Base-by-base conservation (phyloP, 768 basidiomycete genomes). In the Leccinellum albellum region DNA sequence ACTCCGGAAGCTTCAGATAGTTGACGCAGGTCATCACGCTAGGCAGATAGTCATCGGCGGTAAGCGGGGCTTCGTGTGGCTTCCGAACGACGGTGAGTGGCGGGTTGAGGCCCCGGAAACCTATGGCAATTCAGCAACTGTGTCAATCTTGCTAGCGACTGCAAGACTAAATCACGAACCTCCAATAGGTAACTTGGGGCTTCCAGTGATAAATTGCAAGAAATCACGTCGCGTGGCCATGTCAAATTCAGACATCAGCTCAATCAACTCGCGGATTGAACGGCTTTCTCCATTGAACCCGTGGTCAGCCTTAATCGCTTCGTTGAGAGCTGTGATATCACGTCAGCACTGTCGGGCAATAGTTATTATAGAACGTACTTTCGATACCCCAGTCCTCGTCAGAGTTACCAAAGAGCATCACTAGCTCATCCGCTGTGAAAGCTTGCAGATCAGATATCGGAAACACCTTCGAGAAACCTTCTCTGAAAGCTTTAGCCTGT, bases 1-100 rank as follows among this genome's bases (percentile, higher is more conserved):
- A 98, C 67, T 98, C 94, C 0, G 96, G 96, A 62, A 98, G 78
- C 73, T 99, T 99, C 67, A 99, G 76, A 69, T 94, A 96, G 73
- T 94, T 94, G 58, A 94, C 95, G 72, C 97, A 99, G 4, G 97
- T 98, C 97, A 98, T 98, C 29, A 98, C 95, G 66, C 92, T 95
- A 0, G 95, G 95, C 28, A 98, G 79, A 69, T 97, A 95, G 67
- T 97, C 92, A 69, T 98, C 94, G 7, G 96, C 91, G 6, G 84
- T 85, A 56, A 97, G 79, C 12, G 94, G 90, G 7, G 89, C 79
- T 73, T 98, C 97, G 63, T 96, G 94, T 9, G 92, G 94, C 74
- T 98, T 98, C 60, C 96, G 87, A 20, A 99, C 96, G 21, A 99
- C 95, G 2, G 97, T 99, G 57, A 99, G 80, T 3, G 89, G 85